Conservation (phyloP, 768 basidiomycete species). For the Suillus hirtellus region DNA sequence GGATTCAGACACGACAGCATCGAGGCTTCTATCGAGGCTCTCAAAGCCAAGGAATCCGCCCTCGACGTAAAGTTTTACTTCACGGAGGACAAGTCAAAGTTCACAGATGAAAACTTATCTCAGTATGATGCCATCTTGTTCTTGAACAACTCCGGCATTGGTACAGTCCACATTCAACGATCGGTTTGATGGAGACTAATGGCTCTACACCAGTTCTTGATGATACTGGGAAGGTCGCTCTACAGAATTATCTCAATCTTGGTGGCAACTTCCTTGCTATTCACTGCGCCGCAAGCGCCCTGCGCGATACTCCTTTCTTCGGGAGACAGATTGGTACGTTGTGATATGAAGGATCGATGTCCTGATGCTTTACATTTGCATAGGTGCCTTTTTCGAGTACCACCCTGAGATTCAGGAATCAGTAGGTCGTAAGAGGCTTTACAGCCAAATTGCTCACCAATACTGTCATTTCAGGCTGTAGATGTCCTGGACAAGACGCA, state of each 20-base stretch:
- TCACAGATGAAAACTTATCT: conserved; percentile 54
- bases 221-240: conserved; percentile 54
- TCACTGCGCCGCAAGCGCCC: conserved; percentile 63
- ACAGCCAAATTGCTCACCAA: conserved; percentile 14
- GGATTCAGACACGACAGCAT: conserved; percentile 77
- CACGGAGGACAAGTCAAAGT: conserved; percentile 60
- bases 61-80: conserved; percentile 59
- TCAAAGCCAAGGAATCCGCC: conserved; percentile 45
- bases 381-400: conserved; percentile 71
- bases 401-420: conserved; percentile 67
- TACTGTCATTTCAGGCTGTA: conserved; percentile 46
- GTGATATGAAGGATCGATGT: background rate
- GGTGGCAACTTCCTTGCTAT: conserved; percentile 75
- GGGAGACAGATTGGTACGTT: conserved; percentile 53
- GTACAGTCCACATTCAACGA: conserved; percentile 37
- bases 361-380: conserved; percentile 5
- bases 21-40: conserved; percentile 61
- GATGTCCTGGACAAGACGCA: conserved; percentile 56
- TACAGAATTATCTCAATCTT: conserved; percentile 61
- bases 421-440: conserved; percentile 37
- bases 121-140: conserved; percentile 70
- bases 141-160: conserved; percentile 67
- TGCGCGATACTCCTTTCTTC: conserved; percentile 60
- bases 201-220: conserved; percentile 48
- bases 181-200: conserved; percentile 4